Conservation (phyloP, 345 rosid species). For the Hibiscus mutabilis region DNA sequence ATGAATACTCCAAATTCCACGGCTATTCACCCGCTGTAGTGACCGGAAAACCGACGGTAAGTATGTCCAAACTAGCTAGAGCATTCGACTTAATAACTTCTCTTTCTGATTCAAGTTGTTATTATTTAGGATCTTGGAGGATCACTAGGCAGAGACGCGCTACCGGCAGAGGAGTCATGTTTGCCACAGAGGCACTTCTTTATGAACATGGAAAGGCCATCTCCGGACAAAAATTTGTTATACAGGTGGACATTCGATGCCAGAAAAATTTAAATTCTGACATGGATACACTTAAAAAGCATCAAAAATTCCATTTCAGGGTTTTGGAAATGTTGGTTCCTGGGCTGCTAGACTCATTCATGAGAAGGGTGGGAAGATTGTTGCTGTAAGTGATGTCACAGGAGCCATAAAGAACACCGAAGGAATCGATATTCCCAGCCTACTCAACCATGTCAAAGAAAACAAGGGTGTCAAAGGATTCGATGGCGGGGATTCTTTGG, state of each 20-base stretch:
- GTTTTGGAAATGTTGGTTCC: constrained; percentile 96
- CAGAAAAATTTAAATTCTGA: neutral
- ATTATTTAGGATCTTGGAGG: constrained; percentile 82
- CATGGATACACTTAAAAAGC: neutral
- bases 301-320: constrained; percentile 32
- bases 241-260: constrained; percentile 46
- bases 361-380: constrained; percentile 72
- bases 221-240: constrained; percentile 68
- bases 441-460: constrained; percentile 57
- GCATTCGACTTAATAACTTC: neutral
- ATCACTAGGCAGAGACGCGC: constrained; percentile 92
- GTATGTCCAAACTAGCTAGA: constrained; percentile 9
- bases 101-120: too few species aligned
- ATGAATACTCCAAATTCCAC: constrained; percentile 93
- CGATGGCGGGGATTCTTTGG: constrained; percentile 51
- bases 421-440: constrained; percentile 55
- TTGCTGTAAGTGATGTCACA: constrained; percentile 73
- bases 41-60: constrained; percentile 85
- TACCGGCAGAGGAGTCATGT: constrained; percentile 96
- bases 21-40: constrained; percentile 93
- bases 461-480: constrained; percentile 73
- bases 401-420: constrained; percentile 85
- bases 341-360: constrained; percentile 87
- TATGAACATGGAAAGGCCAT: constrained; percentile 71
- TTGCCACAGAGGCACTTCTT: constrained; percentile 87